phyloP scores from a whole-genome alignment of 2,329 filamentous ascomycete genomes.

The Lomentospora prolificans region DNA sequence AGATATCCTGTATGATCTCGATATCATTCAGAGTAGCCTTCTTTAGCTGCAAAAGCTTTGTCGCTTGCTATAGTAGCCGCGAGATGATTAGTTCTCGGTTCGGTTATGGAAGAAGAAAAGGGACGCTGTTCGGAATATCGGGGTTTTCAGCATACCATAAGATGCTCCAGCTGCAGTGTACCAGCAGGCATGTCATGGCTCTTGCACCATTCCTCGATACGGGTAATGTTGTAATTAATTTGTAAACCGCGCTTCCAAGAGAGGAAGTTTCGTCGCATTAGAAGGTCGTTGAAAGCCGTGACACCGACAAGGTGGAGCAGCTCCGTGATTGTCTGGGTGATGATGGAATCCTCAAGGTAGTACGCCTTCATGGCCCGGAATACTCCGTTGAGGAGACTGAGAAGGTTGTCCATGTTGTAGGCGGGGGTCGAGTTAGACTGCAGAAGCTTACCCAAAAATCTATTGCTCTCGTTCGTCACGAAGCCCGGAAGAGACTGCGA shows the following conservation, averaged over 20 bases:
- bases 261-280: slow-evolving; percentile 97
- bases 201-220: slow-evolving; percentile 99
- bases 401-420: slow-evolving; percentile 99
- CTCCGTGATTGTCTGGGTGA: slow-evolving; percentile 91
- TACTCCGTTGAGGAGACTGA: slow-evolving; percentile 91
- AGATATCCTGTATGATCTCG: slow-evolving; percentile 99
- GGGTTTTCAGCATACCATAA: slow-evolving; percentile 58
- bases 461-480: slow-evolving; percentile 96
- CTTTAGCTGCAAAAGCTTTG: slow-evolving; percentile 95
- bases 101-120: neutral
- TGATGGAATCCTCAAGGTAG: slow-evolving; percentile 92
- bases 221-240: slow-evolving; percentile 99
- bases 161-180: slow-evolving; percentile 90
- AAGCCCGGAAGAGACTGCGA: slow-evolving; percentile 97
- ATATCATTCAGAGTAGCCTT: slow-evolving; percentile 98
- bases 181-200: slow-evolving; percentile 99
- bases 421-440: slow-evolving; percentile 82
- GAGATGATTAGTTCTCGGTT: neutral
- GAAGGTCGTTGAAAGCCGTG: slow-evolving; percentile 93
- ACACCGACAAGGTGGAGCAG: slow-evolving; percentile 88
- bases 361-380: slow-evolving; percentile 99
- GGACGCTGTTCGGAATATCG: too few species aligned
- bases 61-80: slow-evolving; percentile 62
- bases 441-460: slow-evolving; percentile 94
- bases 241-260: slow-evolving; percentile 98